phyloP scores from a whole-genome alignment of 495 filamentous ascomycete species.

The Xylaria telfairii region DNA sequence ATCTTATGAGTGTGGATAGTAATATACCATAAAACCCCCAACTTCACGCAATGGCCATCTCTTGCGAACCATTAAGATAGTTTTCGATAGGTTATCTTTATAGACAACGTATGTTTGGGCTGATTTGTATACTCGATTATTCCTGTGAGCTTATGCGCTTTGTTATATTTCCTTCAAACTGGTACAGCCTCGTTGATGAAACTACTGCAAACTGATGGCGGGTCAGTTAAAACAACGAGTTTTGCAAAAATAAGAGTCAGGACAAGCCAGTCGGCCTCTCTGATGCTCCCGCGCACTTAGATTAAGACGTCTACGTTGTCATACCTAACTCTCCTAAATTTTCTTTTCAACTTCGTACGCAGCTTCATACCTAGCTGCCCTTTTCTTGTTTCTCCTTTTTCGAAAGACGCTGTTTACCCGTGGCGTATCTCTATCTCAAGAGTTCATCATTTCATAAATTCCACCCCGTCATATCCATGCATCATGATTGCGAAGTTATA shows the following conservation, averaged over 20 bases:
- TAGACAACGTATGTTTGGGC: not conserved
- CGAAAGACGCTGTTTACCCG: not conserved
- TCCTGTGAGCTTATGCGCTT: not conserved
- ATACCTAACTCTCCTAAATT: not conserved
- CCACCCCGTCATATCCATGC: not conserved
- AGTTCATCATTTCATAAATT: not conserved
- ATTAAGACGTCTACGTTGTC: not conserved
- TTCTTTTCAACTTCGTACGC: not conserved
- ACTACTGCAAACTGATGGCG: not conserved
- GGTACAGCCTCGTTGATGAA: not conserved
- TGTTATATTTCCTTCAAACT: not conserved
- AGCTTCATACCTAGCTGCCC: too few species aligned
- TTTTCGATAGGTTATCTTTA: not conserved
- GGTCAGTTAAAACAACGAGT: not conserved
- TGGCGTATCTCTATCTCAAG: not conserved
- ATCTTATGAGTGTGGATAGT: conserved; percentile 19
- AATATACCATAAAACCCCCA: conserved; percentile 16
- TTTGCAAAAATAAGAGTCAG: not conserved
- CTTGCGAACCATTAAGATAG: not conserved
- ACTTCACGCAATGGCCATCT: not conserved
- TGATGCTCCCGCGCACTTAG: not conserved
- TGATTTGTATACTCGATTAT: not conserved
- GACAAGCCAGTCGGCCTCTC: not conserved
- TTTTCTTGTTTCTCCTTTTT: not conserved
- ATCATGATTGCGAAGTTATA: not conserved